Conservation (phyloP, 73 alveolate genomes). For the Tetrahymena elliotti region DNA sequence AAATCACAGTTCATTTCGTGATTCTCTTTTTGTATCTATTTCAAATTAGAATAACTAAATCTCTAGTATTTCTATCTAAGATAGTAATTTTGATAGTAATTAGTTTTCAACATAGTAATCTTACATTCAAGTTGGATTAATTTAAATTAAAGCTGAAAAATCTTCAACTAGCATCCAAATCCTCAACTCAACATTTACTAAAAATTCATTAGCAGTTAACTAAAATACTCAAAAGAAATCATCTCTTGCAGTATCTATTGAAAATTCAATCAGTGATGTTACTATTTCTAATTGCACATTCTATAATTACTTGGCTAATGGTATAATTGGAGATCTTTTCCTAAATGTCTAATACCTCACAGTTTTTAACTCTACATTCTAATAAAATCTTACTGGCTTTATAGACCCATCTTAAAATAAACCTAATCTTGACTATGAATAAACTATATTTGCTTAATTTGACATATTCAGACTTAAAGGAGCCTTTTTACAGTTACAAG, state of each 20-base stretch:
- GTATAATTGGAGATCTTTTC: not conserved
- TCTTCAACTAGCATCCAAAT: not conserved
- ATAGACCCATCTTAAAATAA: not conserved
- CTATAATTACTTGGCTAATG: not conserved
- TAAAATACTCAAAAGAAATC: not conserved
- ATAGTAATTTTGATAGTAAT: not conserved
- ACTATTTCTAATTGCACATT: not conserved
- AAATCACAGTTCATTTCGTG: not conserved
- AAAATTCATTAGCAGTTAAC: not conserved
- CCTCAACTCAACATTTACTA: not conserved
- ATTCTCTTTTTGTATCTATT: not conserved
- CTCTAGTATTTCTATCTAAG: not conserved
- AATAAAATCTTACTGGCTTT: not conserved
- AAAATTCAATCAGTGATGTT: not conserved
- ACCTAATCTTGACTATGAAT: no score
- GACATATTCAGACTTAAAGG: not conserved
- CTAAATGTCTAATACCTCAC: not conserved
- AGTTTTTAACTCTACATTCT: not conserved
- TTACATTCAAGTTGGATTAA: not conserved
- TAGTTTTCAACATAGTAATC: not conserved
- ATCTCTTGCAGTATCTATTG: not conserved
- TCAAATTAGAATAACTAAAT: not conserved
- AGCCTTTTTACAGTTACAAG: not conserved
- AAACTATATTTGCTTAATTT: not conserved
- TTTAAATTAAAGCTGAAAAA: not conserved